A percentile compares a stretch with the other conserved stretches of the same genome.
Evolutionary conservation across 805 yeast species (phyloP).

Genomic region (Wickerhamiella domercqiae): DNA sequence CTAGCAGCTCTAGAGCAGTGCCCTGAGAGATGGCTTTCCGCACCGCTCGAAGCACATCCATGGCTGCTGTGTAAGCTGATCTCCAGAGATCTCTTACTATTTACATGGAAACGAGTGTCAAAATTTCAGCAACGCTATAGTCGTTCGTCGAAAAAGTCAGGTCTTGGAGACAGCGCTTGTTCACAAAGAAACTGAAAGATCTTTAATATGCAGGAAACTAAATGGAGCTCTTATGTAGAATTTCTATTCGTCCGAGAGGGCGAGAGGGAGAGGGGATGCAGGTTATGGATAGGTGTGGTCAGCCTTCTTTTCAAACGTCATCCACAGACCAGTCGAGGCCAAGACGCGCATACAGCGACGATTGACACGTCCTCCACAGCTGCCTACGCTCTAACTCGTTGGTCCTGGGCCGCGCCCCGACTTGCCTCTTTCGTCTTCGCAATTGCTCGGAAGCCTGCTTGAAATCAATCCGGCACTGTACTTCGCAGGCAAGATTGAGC

Average conservation of each 20-base stretch:
- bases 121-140: too few relatives aligned
- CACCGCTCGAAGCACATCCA: conserved; percentile 12
- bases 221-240: too few relatives aligned
- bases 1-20: conserved; percentile 6
- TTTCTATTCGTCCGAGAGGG: too few relatives aligned
- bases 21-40: conserved; percentile 6
- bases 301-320: too few relatives aligned
- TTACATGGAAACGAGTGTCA: background rate
- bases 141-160: too few relatives aligned
- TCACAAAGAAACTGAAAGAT: too few relatives aligned
- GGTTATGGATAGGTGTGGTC: too few relatives aligned
- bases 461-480: conserved; percentile 55
- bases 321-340: conserved; percentile 42
- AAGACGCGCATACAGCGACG: conserved; percentile 38
- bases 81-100: background rate
- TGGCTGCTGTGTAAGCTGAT: background rate
- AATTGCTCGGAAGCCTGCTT: conserved; percentile 29
- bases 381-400: conserved; percentile 41
- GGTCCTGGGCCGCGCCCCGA: conserved; percentile 21
- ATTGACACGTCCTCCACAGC: conserved; percentile 53
- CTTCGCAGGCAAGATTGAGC: conserved; percentile 49
- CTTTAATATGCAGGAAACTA: too few relatives aligned
- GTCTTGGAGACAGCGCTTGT: too few relatives aligned
- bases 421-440: conserved; percentile 14
- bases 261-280: too few relatives aligned